Percentiles rank a stretch among this genome's conserved stretches.
Conservation (phyloP, 345 rosid species). For the Litchi chinensis region DNA sequence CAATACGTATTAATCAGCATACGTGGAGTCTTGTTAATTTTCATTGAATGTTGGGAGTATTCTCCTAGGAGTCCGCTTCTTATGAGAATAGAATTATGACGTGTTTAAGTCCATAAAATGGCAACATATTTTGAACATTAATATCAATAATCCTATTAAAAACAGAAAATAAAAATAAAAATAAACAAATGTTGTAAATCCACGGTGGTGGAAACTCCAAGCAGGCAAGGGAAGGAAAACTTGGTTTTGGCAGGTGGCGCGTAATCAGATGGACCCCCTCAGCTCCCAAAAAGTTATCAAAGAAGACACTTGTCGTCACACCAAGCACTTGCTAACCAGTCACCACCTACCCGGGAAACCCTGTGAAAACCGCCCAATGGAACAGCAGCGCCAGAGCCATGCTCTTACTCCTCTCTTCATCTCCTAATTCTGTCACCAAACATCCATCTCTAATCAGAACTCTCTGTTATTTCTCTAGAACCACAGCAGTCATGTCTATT, state of each 20-base stretch:
- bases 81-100: too few relatives aligned
- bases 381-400: constrained; percentile 30
- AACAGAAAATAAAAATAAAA: too few relatives aligned
- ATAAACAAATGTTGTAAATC: too few relatives aligned
- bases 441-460: constrained; percentile 24
- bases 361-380: constrained; percentile 14
- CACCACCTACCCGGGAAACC: constrained; percentile 8
- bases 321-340: constrained; percentile 5
- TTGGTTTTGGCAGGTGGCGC: constrained; percentile 1
- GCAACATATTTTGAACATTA: too few relatives aligned
- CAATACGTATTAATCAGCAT: too few relatives aligned
- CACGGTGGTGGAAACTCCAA: too few relatives aligned
- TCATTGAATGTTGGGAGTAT: too few relatives aligned
- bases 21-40: too few relatives aligned
- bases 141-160: too few relatives aligned
- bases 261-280: not conserved
- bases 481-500: constrained; percentile 57
- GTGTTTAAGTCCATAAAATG: too few relatives aligned
- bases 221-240: too few relatives aligned
- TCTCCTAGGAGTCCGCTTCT: too few relatives aligned
- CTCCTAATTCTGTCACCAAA: constrained; percentile 25
- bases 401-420: constrained; percentile 30
- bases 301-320: constrained; percentile 15
- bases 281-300: not conserved
- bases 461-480: constrained; percentile 23